Evolutionary conservation across 257 asterid species (phyloP).

Genomic region (Solanum commersonii): DNA sequence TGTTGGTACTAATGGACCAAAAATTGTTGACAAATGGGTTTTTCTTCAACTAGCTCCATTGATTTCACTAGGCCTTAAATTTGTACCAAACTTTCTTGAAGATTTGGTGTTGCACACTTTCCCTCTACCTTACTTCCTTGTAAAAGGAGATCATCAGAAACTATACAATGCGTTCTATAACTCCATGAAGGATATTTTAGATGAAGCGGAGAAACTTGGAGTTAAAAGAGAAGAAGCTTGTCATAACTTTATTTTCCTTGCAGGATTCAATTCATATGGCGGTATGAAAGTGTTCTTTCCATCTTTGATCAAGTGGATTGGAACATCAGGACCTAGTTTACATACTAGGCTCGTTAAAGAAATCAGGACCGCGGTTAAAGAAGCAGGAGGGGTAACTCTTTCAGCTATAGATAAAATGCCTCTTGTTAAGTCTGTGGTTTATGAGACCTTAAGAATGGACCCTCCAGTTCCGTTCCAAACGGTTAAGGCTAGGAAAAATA

Average conservation of each 20-base stretch:
- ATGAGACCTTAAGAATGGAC: conserved; percentile 15
- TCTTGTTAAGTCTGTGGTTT: conserved; percentile 15
- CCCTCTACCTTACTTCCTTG: conserved; percentile 28
- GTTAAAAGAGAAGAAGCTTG: conserved; percentile 18
- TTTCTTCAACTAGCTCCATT: conserved; percentile 53
- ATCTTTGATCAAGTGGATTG: conserved; percentile 15
- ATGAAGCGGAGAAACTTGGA: conserved; percentile 27
- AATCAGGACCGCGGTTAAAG: conserved; percentile 3
- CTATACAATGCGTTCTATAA: conserved; percentile 4
- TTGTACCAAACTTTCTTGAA: conserved; percentile 40
- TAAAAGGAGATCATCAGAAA: conserved; percentile 34
- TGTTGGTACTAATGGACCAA: conserved; percentile 33
- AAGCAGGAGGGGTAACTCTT: conserved; percentile 11
- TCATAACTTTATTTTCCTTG: conserved; percentile 22
- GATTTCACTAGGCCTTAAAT: conserved; percentile 28
- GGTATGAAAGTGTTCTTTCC: conserved; percentile 24
- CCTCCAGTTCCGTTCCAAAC: conserved; percentile 21
- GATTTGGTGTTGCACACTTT: conserved; percentile 47
- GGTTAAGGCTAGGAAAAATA: conserved; percentile 15
- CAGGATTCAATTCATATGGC: conserved; percentile 27
- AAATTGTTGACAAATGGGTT: conserved; percentile 42
- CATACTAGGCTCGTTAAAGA: conserved; percentile 12
- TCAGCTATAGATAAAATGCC: conserved; percentile 8
- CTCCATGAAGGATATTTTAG: conserved; percentile 3
- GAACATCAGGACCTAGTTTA: conserved; percentile 12